Percentiles rank a stretch among this genome's conserved stretches.
These are phyloP conservation scores for Saururus chinensis DNA, from an alignment of 164 flowering plant species.

Conservation along the genomic window DNA sequence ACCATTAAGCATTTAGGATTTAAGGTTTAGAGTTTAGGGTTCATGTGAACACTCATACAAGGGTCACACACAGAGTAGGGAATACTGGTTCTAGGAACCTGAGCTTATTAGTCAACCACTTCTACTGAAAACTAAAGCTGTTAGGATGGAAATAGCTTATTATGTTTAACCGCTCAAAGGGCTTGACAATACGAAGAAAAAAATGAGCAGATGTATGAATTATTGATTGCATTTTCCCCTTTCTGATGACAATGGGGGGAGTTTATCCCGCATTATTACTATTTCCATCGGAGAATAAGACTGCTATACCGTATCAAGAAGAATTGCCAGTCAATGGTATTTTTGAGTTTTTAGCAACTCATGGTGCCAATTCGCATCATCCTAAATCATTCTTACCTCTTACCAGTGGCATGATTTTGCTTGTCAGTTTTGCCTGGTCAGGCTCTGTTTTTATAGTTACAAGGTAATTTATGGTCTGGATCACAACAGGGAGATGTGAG, in stretches of 20 bases:
- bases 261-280: conserved; percentile 65
- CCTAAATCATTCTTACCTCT: conserved; percentile 16
- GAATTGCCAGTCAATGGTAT: conserved; percentile 50
- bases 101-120: no score
- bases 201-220: neutral
- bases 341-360: conserved; percentile 52
- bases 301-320: conserved; percentile 49
- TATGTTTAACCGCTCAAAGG: no score
- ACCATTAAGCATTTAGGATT: no score
- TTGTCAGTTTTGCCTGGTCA: neutral
- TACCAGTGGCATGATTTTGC: neutral
- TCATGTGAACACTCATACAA: no score
- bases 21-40: no score
- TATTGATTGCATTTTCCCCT: neutral
- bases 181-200: no score
- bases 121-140: no score
- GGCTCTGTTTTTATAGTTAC: neutral
- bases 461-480: conserved; percentile 30
- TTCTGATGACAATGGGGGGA: conserved; percentile 53
- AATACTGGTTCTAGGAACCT: no score
- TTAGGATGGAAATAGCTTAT: no score
- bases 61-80: no score
- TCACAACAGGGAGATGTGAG: conserved; percentile 13
- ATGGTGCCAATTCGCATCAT: conserved; percentile 44
- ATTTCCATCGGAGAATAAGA: conserved; percentile 67